Conservation (phyloP, 2,329 filamentous ascomycete species). For the Fusarium subtropicale region DNA sequence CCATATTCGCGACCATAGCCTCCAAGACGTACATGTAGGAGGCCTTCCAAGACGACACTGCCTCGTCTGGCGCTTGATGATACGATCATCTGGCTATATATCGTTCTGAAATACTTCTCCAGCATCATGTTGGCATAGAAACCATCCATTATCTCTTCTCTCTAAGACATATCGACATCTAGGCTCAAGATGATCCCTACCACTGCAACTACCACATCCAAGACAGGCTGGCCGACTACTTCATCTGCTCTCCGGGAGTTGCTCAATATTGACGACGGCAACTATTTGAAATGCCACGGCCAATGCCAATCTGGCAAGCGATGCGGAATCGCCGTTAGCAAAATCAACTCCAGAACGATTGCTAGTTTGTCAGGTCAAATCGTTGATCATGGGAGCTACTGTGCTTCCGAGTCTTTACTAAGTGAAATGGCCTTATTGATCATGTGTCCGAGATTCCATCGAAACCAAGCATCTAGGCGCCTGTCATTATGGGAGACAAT, state of each 20-base stretch:
- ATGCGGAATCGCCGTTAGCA: conserved; percentile 13
- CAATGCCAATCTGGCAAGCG: background rate
- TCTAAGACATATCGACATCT: background rate
- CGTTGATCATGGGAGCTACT: conserved; percentile 19
- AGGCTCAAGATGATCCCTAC: conserved; percentile 16
- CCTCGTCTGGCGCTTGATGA: conserved; percentile 26
- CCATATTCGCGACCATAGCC: conserved; percentile 21
- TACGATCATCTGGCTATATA: conserved; percentile 33
- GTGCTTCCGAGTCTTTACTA: conserved; percentile 29
- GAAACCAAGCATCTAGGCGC: background rate
- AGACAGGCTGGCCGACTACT: conserved; percentile 24
- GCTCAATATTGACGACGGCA: conserved; percentile 15
- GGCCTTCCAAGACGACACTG: conserved; percentile 19
- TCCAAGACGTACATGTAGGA: conserved; percentile 7
- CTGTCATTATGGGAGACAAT: conserved; percentile 31
- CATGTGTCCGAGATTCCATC: conserved; percentile 26
- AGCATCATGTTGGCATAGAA: conserved; percentile 33
- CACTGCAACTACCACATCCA: background rate
- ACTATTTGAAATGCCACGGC: conserved; percentile 25
- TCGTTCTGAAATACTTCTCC: background rate
- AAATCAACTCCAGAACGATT: conserved; percentile 10
- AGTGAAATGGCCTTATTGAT: conserved; percentile 28
- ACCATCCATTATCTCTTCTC: conserved; percentile 12
- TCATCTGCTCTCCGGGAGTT: conserved; percentile 11
- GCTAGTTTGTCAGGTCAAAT: conserved; percentile 22